phyloP scores from a whole-genome alignment of 805 yeast species.

The Candida ovalis region DNA sequence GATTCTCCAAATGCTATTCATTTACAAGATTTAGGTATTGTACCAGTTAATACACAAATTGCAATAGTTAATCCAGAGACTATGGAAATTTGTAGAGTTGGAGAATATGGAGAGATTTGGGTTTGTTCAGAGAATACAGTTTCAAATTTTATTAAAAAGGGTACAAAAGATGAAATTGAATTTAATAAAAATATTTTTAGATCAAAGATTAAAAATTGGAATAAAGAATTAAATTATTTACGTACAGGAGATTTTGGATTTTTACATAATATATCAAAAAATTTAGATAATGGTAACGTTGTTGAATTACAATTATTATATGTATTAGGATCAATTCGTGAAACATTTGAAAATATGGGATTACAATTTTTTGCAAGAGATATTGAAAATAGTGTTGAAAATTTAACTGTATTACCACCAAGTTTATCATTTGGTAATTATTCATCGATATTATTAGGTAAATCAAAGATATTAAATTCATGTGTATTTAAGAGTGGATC shows the following conservation, averaged over 20 bases:
- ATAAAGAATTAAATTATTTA: slow-evolving; percentile 59
- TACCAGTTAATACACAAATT: slow-evolving; percentile 89
- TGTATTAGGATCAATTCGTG: slow-evolving; percentile 78
- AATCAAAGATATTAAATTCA: not conserved
- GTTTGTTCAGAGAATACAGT: slow-evolving; percentile 86
- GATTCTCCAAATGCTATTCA: slow-evolving; percentile 67
- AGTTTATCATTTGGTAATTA: slow-evolving; percentile 29
- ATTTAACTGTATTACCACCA: slow-evolving; percentile 28
- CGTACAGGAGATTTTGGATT: slow-evolving; percentile 96
- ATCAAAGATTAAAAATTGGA: slow-evolving; percentile 63
- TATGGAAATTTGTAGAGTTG: slow-evolving; percentile 66
- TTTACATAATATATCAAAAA: slow-evolving; percentile 63
- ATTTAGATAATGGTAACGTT: slow-evolving; percentile 16
- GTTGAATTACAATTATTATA: slow-evolving; percentile 71
- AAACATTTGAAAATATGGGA: slow-evolving; percentile 89
- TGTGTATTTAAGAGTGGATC: slow-evolving; percentile 82
- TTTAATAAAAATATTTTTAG: slow-evolving; percentile 53
- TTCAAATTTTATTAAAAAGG: slow-evolving; percentile 48
- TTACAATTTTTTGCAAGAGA: slow-evolving; percentile 87
- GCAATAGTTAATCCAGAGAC: slow-evolving; percentile 97
- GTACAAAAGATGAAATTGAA: slow-evolving; percentile 26
- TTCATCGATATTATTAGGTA: slow-evolving; percentile 25
- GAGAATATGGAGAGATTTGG: slow-evolving; percentile 98
- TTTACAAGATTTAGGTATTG: slow-evolving; percentile 93
- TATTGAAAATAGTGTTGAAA: slow-evolving; percentile 65